These are phyloP conservation scores for Colletotrichum sp. DNA, from an alignment of 2,329 filamentous ascomycete genomes.

Conservation along the genomic window DNA sequence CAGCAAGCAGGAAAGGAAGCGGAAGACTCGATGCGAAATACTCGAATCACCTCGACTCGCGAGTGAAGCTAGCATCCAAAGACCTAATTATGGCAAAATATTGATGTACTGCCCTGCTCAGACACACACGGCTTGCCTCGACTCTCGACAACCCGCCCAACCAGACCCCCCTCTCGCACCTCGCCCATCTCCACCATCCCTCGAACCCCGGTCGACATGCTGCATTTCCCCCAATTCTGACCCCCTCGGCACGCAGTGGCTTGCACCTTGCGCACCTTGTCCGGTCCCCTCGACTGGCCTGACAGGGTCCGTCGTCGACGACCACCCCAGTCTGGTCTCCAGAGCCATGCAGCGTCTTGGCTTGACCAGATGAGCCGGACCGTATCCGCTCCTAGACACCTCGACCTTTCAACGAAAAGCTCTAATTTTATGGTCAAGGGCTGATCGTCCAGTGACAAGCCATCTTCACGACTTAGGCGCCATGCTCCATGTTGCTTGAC, in stretches of 20 bases:
- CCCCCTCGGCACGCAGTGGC: conserved; percentile 23
- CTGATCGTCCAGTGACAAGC: conserved; percentile 47
- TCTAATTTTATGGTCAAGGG: conserved; percentile 50
- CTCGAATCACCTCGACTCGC: not conserved
- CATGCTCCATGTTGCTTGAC: conserved; percentile 39
- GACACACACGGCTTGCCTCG: conserved; percentile 9
- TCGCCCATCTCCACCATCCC: conserved; percentile 7
- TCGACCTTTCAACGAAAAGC: conserved; percentile 23
- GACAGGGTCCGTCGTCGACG: conserved; percentile 15
- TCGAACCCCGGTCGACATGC: conserved; percentile 3
- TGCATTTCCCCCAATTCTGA: conserved; percentile 20
- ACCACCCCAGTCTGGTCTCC: conserved; percentile 19
- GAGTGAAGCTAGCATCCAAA: not conserved
- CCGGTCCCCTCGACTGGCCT: conserved; percentile 4
- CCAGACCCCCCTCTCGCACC: not conserved
- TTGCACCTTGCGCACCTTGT: conserved; percentile 16
- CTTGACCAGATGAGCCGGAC: conserved; percentile 24
- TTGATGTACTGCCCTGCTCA: conserved; percentile 20
- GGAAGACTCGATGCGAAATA: not conserved
- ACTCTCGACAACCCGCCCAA: conserved; percentile 15
- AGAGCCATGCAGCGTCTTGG: conserved; percentile 22
- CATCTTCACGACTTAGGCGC: conserved; percentile 47
- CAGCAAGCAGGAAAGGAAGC: not conserved
- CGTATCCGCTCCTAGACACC: conserved; percentile 22
- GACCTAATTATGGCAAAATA: conserved; percentile 23